Evolutionary conservation across 2,329 filamentous ascomycete genomes (phyloP).

Genomic region (Xylariaceae sp.): DNA sequence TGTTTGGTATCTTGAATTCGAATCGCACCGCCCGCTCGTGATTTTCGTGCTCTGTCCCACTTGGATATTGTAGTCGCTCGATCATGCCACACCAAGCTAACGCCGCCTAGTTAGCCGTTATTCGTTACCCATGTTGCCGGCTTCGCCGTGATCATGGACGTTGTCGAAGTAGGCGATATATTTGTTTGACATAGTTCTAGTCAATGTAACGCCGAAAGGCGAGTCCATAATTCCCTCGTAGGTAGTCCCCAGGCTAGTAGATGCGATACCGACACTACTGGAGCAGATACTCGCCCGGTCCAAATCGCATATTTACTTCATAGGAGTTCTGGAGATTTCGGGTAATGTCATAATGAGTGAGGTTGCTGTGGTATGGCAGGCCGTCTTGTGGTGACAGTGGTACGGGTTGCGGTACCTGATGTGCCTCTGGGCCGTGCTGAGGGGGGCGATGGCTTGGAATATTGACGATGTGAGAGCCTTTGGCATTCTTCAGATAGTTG

Average conservation of each 20-base stretch:
- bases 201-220: conserved; percentile 46
- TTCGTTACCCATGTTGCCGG: conserved; percentile 1
- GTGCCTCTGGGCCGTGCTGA: conserved; percentile 15
- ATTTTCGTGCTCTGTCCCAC: background rate
- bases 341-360: conserved; percentile 18
- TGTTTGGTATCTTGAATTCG: background rate
- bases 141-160: conserved; percentile 17
- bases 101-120: conserved; percentile 6
- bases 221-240: conserved; percentile 50
- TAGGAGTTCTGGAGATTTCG: conserved; percentile 42
- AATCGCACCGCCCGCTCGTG: conserved; percentile 17
- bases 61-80: background rate
- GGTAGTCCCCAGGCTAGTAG: conserved; percentile 40
- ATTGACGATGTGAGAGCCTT: conserved; percentile 23
- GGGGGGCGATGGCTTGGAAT: conserved; percentile 29
- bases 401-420: conserved; percentile 33
- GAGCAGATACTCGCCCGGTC: conserved; percentile 43
- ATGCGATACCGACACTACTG: conserved; percentile 39
- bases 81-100: conserved; percentile 9
- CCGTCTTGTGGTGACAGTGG: conserved; percentile 32
- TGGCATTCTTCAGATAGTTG: conserved; percentile 52
- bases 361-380: conserved; percentile 9
- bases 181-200: conserved; percentile 11
- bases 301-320: conserved; percentile 47
- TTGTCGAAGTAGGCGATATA: background rate